Evolutionary conservation across 352 stramenopile genomes (phyloP).

Genomic region (Phytophthora idaei): DNA sequence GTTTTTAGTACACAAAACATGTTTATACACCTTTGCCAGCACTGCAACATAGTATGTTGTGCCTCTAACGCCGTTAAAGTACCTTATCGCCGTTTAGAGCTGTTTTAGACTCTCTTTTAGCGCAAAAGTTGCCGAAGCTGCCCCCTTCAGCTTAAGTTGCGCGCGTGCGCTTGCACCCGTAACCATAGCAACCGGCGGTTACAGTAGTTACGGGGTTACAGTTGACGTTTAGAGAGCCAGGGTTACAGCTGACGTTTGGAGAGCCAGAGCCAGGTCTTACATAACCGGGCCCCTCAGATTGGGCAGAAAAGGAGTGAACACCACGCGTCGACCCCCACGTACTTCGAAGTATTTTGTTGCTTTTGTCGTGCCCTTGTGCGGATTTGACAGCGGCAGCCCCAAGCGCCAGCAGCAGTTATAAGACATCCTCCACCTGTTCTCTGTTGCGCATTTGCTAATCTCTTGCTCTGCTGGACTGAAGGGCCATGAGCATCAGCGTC

Average conservation of each 20-base stretch:
- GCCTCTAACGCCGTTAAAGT: too few species aligned
- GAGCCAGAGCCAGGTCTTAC: slow-evolving; percentile 15
- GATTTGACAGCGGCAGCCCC: not conserved
- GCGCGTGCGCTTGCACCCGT: too few species aligned
- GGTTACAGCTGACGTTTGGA: not conserved
- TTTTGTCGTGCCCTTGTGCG: slow-evolving; percentile 25
- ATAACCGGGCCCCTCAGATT: slow-evolving; percentile 4
- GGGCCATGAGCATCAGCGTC: slow-evolving; percentile 73
- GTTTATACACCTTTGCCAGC: too few species aligned
- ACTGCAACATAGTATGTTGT: too few species aligned
- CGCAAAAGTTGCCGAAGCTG: too few species aligned
- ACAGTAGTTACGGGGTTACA: not conserved
- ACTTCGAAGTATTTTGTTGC: slow-evolving; percentile 9
- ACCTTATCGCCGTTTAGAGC: too few species aligned
- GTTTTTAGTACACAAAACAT: too few species aligned
- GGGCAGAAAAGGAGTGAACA: slow-evolving; percentile 9
- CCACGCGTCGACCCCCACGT: slow-evolving; percentile 5
- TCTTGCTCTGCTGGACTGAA: not conserved
- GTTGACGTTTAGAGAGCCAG: not conserved
- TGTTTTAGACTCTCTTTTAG: too few species aligned
- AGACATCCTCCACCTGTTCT: slow-evolving; percentile 22
- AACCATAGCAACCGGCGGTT: too few species aligned
- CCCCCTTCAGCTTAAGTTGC: too few species aligned
- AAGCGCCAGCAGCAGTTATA: not conserved
- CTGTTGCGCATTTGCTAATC: slow-evolving; percentile 15